Evolutionary conservation across 192 early-diverging fungal species (phyloP).

Genomic region (Kickxella alabastrina): DNA sequence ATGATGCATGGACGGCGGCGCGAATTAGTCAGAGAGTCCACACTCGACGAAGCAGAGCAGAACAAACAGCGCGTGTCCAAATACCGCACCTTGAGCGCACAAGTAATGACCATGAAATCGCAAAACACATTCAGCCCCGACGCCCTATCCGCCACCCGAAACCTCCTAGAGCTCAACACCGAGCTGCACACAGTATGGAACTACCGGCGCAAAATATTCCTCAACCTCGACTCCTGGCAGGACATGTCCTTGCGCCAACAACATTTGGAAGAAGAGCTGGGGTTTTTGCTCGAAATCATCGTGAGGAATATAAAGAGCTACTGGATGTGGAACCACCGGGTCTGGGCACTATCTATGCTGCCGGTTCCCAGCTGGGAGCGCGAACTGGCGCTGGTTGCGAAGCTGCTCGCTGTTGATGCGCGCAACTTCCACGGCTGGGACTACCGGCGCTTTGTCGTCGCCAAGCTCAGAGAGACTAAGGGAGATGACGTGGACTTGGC

Average conservation of each 20-base stretch:
- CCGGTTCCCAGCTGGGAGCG: conserved; percentile 71
- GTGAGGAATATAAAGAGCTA: conserved; percentile 88
- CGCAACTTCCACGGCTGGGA: conserved; percentile 99
- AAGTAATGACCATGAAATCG: conserved; percentile 21
- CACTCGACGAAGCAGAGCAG: conserved; percentile 30
- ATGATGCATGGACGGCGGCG: conserved; percentile 37
- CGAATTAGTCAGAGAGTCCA: conserved; percentile 21
- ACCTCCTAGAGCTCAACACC: conserved; percentile 75
- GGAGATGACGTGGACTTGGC: conserved; percentile 27
- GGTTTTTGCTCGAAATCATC: conserved; percentile 69
- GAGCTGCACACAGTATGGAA: conserved; percentile 97
- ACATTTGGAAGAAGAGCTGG: conserved; percentile 60
- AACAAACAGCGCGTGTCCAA: conserved; percentile 22
- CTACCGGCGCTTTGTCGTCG: conserved; percentile 88
- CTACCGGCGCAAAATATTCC: conserved; percentile 71
- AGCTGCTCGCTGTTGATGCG: conserved; percentile 82
- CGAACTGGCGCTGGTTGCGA: conserved; percentile 73
- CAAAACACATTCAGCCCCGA: conserved; percentile 28
- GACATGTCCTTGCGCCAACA: conserved; percentile 8
- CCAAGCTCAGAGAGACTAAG: conserved; percentile 13
- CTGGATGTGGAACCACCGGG: conserved; percentile 96
- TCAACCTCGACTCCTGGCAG: conserved; percentile 12
- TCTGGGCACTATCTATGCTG: conserved; percentile 81
- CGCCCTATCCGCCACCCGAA: conserved; percentile 62
- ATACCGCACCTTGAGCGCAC: conserved; percentile 39